These are phyloP conservation scores for peach (Prunus persica) DNA, from an alignment of 306 rosid genomes.

Conservation along the genomic window Prunus_persica_NCBIv2 NC_034015.1:17498501-17499000, in stretches of 20 bases:
- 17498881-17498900: not conserved
- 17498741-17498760: slow-evolving; percentile 14
- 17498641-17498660: slow-evolving; percentile 19
- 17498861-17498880: not conserved
- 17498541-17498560: slow-evolving; percentile 98
- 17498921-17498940: not conserved
- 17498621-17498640: slow-evolving; percentile 4
- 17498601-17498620: slow-evolving; percentile 18
- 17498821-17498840: not conserved
- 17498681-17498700: slow-evolving; percentile 73
- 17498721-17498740: slow-evolving; percentile 48
- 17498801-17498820: not conserved
- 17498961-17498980: not conserved
- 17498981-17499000: not conserved
- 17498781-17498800: not conserved
- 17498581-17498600: slow-evolving; percentile 58
- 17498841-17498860: not conserved
- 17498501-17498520: slow-evolving; percentile 98
- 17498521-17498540: slow-evolving; percentile 93
- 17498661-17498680: slow-evolving; percentile 69
- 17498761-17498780: not conserved
- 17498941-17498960: not conserved
- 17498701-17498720: slow-evolving; percentile 67
- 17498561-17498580: slow-evolving; percentile 91
- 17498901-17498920: not conserved